Conservation (phyloP, 2,329 filamentous ascomycete species). For the Aspergillus thermomutatus region DNA sequence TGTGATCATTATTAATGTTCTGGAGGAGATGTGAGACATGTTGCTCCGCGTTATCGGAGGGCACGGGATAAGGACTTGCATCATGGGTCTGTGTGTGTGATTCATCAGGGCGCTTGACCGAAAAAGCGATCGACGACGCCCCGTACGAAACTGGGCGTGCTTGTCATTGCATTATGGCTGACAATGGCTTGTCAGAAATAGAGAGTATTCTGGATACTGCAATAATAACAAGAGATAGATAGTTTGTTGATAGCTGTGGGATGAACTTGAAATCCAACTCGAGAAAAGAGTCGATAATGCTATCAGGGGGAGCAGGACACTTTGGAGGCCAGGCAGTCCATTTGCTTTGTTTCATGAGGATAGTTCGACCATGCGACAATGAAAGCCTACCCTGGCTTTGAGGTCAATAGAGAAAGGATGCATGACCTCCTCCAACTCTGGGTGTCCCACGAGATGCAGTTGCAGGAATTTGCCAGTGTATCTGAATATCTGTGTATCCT, state of each 20-base stretch:
- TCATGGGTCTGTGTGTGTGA: not conserved
- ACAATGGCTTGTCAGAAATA: not conserved
- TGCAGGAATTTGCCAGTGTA: not conserved
- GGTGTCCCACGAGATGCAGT: not conserved
- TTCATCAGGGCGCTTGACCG: not conserved
- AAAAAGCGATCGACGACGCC: not conserved
- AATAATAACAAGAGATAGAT: not conserved
- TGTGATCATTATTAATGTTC: not conserved
- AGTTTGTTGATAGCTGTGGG: not conserved
- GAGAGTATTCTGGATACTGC: not conserved
- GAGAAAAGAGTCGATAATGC: not conserved
- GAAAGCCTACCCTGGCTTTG: not conserved
- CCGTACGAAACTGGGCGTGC: not conserved
- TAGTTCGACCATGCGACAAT: not conserved
- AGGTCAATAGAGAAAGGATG: not conserved
- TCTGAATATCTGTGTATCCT: not conserved
- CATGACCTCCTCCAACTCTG: not conserved
- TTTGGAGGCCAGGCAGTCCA: not conserved
- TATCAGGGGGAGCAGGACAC: not conserved
- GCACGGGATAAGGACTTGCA: not conserved
- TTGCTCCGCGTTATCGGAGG: not conserved
- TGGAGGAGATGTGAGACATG: not conserved
- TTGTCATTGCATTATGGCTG: not conserved
- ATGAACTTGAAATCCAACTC: not conserved
- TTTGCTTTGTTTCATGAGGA: not conserved